A percentile compares a stretch with the other conserved stretches of the same genome.
These are phyloP conservation scores for Modicella reniformis DNA, from an alignment of 371 early-diverging fungal species.

Conservation along the genomic window DNA sequence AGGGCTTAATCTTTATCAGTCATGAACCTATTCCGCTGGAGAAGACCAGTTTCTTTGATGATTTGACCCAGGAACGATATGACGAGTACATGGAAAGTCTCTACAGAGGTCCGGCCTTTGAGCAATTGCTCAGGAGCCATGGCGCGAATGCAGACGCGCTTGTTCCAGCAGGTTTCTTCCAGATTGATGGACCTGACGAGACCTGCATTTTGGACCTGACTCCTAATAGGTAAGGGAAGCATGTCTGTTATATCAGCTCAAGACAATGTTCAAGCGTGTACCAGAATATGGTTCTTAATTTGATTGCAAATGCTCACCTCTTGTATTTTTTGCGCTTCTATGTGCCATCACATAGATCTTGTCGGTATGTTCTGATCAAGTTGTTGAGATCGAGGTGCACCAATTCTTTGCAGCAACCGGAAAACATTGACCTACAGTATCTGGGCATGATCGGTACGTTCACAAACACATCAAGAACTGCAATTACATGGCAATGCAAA, in stretches of 20 bases:
- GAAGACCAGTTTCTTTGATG: constrained; percentile 37
- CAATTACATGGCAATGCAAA: not conserved
- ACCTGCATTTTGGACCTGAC: constrained; percentile 40
- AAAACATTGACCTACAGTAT: constrained; percentile 53
- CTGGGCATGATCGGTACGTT: constrained; percentile 46
- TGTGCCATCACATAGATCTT: constrained; percentile 19
- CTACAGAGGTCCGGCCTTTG: constrained; percentile 7
- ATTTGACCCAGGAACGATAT: constrained; percentile 43
- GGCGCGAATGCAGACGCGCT: constrained; percentile 34
- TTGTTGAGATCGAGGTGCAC: constrained; percentile 41
- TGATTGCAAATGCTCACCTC: not conserved
- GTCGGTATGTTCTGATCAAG: constrained; percentile 49
- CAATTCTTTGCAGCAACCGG: constrained; percentile 39
- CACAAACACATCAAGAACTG: not conserved
- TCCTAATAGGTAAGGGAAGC: constrained; percentile 25
- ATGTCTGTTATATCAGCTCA: too few species aligned
- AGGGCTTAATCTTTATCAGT: constrained; percentile 50
- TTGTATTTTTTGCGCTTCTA: not conserved
- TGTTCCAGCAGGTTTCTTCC: constrained; percentile 46
- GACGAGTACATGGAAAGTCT: constrained; percentile 32
- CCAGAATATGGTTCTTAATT: not conserved
- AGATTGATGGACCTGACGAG: constrained; percentile 35
- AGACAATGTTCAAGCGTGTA: too few species aligned
- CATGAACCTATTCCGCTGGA: constrained; percentile 48
- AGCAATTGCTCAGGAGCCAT: constrained; percentile 15